phyloP scores from a whole-genome alignment of 2,329 filamentous ascomycete species.

The Cercospora nicotianae region DNA sequence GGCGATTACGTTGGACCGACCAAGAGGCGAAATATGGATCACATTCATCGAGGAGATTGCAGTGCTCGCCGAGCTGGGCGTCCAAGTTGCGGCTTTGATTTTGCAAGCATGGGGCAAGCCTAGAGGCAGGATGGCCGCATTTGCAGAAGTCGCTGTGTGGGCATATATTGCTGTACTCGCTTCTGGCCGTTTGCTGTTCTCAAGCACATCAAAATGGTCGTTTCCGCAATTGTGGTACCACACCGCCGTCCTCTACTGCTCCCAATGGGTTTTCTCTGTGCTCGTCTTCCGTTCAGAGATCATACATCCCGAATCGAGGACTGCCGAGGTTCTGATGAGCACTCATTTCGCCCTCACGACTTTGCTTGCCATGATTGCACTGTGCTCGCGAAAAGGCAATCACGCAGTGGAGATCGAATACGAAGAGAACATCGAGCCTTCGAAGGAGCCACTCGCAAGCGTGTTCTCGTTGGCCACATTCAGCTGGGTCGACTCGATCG shows the following conservation, averaged over 20 bases:
- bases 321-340: slow-evolving; percentile 65
- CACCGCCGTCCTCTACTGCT: slow-evolving; percentile 77
- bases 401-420: slow-evolving; percentile 84
- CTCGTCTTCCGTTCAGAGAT: slow-evolving; percentile 82
- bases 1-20: slow-evolving; percentile 70
- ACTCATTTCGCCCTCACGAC: slow-evolving; percentile 73
- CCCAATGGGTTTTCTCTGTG: slow-evolving; percentile 76
- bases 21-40: slow-evolving; percentile 68
- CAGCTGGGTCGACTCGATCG: slow-evolving; percentile 83
- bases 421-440: slow-evolving; percentile 84
- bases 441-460: slow-evolving; percentile 82
- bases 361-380: slow-evolving; percentile 70
- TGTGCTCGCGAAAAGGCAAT: slow-evolving; percentile 88
- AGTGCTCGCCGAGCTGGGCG: slow-evolving; percentile 67
- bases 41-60: slow-evolving; percentile 74
- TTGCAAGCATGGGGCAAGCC: slow-evolving; percentile 57
- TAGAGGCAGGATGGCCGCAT: slow-evolving; percentile 58
- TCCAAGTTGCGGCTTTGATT: slow-evolving; percentile 66
- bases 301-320: slow-evolving; percentile 68
- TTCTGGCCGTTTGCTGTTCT: slow-evolving; percentile 66
- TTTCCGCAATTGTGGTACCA: slow-evolving; percentile 86
- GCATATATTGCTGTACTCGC: slow-evolving; percentile 75
- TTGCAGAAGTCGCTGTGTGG: slow-evolving; percentile 73
- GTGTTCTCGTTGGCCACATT: slow-evolving; percentile 86
- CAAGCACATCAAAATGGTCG: slow-evolving; percentile 61